Evolutionary conservation across 768 basidiomycete species (phyloP), one percentile per base, ranked within the genome.

Genomic region (Artomyces pyxidatus): DNA sequence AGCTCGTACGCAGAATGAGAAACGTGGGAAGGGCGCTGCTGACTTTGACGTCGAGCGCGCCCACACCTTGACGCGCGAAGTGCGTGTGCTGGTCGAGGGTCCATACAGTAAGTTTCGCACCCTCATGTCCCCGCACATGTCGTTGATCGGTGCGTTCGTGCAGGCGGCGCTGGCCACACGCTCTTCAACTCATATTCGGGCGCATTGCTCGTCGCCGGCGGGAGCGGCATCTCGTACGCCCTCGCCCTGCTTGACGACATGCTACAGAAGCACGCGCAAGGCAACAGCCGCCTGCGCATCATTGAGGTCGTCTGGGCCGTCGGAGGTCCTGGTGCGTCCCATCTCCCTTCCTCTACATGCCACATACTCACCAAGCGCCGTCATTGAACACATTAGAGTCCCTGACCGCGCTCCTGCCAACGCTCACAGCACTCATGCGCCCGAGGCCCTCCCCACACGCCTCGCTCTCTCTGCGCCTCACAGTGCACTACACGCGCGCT

Each of bases 221-320:
- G 82, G 9, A 75, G 74, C 19, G 82, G 82, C 3, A 75, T 84
- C 61, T 75, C 82, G 0, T 79, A 77, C 56, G 68, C 70, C 3
- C 68, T 82, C 21, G 61, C 68, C 14, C 60, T 72, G n/a, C 69
- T 78, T 6, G 71, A 75, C 29, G 78, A 83, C 54, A 64, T 83
- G n/a, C 58, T 81, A 32, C 62, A 64, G 56, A 63, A 67, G 48
- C 64, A 62, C 52, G 41, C 61, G 45, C 38, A 61, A 42, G 63
- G 69, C 47, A 54, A 55, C 17, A 69, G 71, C 32, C 65, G 69
- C 44, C 61, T 72, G 5, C 67, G 71, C 14, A 48, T 70, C 22
- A 69, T 81, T 54, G 75, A 78, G 50, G 65, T 83, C 26, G 64
- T 80, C n/a, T 83, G 80, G 80, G 58, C 70, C 25, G 67, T 79